Evolutionary conservation across 768 basidiomycete genomes (phyloP).

Genomic region (Kwoniella dendrophila): DNA sequence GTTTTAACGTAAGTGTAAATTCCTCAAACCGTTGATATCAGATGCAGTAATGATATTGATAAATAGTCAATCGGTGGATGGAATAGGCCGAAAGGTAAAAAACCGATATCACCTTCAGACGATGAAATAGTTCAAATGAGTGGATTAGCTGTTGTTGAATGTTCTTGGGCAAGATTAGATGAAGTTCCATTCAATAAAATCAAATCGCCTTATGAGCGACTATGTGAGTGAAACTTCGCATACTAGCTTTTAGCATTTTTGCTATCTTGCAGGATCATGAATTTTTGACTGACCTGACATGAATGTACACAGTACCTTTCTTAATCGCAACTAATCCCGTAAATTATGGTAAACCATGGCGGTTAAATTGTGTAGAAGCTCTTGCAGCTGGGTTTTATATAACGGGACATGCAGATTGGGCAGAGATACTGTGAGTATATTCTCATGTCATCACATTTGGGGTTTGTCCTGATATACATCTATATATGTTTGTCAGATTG

Average conservation of each 20-base stretch:
- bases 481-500: conserved; percentile 59
- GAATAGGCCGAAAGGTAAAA: conserved; percentile 85
- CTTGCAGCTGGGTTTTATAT: conserved; percentile 93
- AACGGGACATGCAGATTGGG: conserved; percentile 79
- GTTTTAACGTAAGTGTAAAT: conserved; percentile 88
- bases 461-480: neutral
- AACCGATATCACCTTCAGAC: conserved; percentile 79
- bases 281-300: neutral
- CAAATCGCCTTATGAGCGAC: conserved; percentile 84
- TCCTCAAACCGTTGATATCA: neutral
- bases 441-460: neutral
- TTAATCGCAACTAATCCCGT: conserved; percentile 93
- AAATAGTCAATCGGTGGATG: too few relatives aligned
- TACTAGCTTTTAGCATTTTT: too few relatives aligned
- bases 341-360: conserved; percentile 97
- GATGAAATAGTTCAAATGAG: conserved; percentile 70
- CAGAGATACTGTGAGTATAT: conserved; percentile 64
- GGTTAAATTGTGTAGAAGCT: conserved; percentile 85
- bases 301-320: conserved; percentile 73
- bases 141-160: conserved; percentile 96
- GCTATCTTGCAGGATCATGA: too few relatives aligned
- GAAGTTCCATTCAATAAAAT: conserved; percentile 96
- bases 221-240: conserved; percentile 64
- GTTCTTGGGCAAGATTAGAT: conserved; percentile 93
- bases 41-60: neutral